A percentile compares a stretch with the other conserved stretches of the same genome.
Conservation (phyloP, 805 yeast species). For the Phaffomyces thermotolerans region DNA sequence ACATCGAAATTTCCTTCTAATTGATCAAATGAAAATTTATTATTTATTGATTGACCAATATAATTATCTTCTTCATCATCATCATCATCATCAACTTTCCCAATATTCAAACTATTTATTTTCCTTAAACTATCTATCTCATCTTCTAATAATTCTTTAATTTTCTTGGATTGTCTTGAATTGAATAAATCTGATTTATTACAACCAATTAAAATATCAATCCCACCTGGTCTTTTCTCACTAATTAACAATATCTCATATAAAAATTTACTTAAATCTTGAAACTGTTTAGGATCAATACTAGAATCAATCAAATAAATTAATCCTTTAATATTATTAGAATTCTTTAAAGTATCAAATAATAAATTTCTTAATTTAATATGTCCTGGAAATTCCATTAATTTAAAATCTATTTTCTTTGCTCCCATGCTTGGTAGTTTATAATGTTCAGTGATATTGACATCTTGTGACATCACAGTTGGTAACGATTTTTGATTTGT, state of each 20-base stretch:
- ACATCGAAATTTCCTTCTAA: constrained; percentile 71
- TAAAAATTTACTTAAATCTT: constrained; percentile 51
- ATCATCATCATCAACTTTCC: constrained; percentile 23
- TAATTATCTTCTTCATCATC: constrained; percentile 30
- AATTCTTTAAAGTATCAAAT: constrained; percentile 37
- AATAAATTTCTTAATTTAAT: constrained; percentile 57
- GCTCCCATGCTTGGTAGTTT: constrained; percentile 33
- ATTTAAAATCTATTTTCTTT: constrained; percentile 34
- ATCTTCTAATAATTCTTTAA: constrained; percentile 49
- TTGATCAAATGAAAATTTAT: constrained; percentile 54
- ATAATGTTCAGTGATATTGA: constrained; percentile 32
- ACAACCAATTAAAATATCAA: constrained; percentile 70
- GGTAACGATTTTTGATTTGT: constrained; percentile 23
- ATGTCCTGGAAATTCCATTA: constrained; percentile 89
- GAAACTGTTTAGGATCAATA: constrained; percentile 38
- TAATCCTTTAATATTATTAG: constrained; percentile 52
- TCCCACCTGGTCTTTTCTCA: constrained; percentile 60
- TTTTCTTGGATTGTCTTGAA: constrained; percentile 60
- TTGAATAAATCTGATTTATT: constrained; percentile 85
- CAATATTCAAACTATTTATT: constrained; percentile 35
- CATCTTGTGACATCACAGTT: constrained; percentile 47
- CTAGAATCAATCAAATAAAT: constrained; percentile 77
- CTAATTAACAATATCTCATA: constrained; percentile 53
- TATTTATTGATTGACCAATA: constrained; percentile 37
- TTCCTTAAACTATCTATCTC: constrained; percentile 54